A percentile compares a stretch with the other conserved stretches of the same genome.
Evolutionary conservation across 805 yeast species (phyloP).

Genomic region (Blastobotrys parvus): DNA sequence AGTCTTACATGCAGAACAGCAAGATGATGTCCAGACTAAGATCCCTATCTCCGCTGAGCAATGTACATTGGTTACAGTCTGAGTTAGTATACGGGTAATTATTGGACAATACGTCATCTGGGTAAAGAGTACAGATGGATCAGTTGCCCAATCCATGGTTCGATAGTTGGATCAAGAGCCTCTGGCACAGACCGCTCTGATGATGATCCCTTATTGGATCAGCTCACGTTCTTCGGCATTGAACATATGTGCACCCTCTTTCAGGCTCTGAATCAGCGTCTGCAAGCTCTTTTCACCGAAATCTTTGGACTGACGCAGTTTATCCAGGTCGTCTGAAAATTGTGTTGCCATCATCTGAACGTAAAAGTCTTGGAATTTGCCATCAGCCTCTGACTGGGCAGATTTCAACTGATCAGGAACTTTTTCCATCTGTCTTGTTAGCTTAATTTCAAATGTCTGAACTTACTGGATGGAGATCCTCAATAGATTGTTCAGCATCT

Average conservation of each 20-base stretch:
- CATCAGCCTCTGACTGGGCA: constrained; percentile 1
- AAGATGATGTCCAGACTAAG: no score
- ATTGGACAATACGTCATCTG: no score
- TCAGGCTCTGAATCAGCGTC: constrained; percentile 29
- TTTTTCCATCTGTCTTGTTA: constrained; percentile 3
- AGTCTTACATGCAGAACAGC: no score
- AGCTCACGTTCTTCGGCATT: constrained; percentile 23
- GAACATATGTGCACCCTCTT: constrained; percentile 32
- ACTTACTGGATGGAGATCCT: constrained; percentile 9
- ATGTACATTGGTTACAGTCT: no score
- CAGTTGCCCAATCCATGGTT: no score
- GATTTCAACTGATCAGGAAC: constrained; percentile 6
- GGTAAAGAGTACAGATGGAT: no score
- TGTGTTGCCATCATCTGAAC: constrained; percentile 38
- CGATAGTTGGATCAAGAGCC: no score
- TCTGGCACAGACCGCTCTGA: no score
- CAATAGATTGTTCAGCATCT: constrained; percentile 12
- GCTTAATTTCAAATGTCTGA: neutral
- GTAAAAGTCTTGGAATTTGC: constrained; percentile 31
- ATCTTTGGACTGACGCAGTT: constrained; percentile 36
- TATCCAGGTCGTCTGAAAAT: constrained; percentile 36
- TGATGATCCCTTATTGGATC: no score
- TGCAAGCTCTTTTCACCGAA: constrained; percentile 30
- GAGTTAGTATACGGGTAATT: no score
- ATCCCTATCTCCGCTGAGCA: no score